Evolutionary conservation across 148 eudicot species (phyloP), one percentile per base, ranked within the genome.

Genomic region (Rhododendron molle): DNA sequence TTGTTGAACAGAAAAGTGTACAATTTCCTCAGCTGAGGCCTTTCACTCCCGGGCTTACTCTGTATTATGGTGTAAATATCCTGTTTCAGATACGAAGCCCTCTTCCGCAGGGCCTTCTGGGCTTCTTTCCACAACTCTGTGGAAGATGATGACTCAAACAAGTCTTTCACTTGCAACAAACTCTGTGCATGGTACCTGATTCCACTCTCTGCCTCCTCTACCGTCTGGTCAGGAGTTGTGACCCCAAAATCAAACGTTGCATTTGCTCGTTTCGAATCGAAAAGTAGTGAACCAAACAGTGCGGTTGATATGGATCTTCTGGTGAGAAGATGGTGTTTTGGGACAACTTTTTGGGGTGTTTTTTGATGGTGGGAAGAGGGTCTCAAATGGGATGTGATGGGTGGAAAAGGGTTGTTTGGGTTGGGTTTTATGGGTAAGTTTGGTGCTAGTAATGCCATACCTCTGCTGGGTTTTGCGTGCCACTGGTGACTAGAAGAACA

Each of bases 1-100:
- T 16, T 54, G 23, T 86, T 86, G 80, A 86, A 86, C 30, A 86
- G 79, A 11, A 6, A 38, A 11, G 84, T 81, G 56, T 86, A 86
- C 26, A 86, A 69, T 38, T 86, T 86, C 65, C 87, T 86, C 36
- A 86, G 81, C 80, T 46, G 60, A 49, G 87, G 87, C 72, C 87
- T 81, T 50, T 86, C 84, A 23, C n/a, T 12, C 6, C 87, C 87
- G 9, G 84, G 80, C 80, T 86, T 86, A 79, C 87, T 81, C 43
- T 81, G 87, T 15, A 86, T 86, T 18, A 86, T 52, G 28, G 87
- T 86, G 62, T 86, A 86, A 2, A 86, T 52, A 10, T 86, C 87
- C 62, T 81, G 87, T 32, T 86, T 86, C 80, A 86, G 40, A 32
- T 69, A 86, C 14, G 87, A 81, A 86, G 87, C 80, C 7, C 87